These are phyloP conservation scores for Suillus alpinus DNA, from an alignment of 768 basidiomycete genomes.

Conservation along the genomic window DNA sequence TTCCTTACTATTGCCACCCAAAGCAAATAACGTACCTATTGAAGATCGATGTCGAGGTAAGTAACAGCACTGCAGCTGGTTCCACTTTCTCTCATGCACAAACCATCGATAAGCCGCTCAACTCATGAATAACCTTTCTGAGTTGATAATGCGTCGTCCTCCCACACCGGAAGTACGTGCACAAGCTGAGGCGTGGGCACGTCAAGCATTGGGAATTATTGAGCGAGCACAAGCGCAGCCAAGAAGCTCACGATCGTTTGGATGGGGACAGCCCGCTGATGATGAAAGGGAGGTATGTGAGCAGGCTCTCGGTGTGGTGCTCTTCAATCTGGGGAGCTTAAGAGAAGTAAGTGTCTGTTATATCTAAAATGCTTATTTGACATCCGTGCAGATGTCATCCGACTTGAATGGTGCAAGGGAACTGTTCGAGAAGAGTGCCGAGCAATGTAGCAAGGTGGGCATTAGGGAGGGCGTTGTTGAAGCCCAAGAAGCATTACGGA, in stretches of 20 bases:
- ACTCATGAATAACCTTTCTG: constrained; percentile 48
- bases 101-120: constrained; percentile 35
- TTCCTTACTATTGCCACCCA: constrained; percentile 52
- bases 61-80: constrained; percentile 1
- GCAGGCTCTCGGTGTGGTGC: constrained; percentile 49
- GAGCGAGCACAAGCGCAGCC: constrained; percentile 23
- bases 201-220: constrained; percentile 41
- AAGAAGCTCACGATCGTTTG: constrained; percentile 7
- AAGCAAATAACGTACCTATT: constrained; percentile 22
- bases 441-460: constrained; percentile 28
- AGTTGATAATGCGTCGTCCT: constrained; percentile 35
- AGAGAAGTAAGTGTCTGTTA: constrained; percentile 34
- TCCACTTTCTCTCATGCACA: not conserved
- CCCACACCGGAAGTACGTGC: constrained; percentile 35
- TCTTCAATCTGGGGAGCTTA: constrained; percentile 62
- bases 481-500: constrained; percentile 32
- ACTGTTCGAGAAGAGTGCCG: constrained; percentile 31
- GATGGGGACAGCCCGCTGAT: constrained; percentile 14
- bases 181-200: constrained; percentile 62
- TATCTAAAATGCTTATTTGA: not conserved
- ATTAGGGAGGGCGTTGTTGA: constrained; percentile 35
- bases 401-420: constrained; percentile 26
- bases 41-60: constrained; percentile 63
- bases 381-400: constrained; percentile 29
- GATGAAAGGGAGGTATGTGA: constrained; percentile 45